A percentile compares a stretch with the other conserved stretches of the same genome.
Evolutionary conservation across 352 stramenopile species (phyloP).

Genomic region (Phytophthora cryptogea): DNA sequence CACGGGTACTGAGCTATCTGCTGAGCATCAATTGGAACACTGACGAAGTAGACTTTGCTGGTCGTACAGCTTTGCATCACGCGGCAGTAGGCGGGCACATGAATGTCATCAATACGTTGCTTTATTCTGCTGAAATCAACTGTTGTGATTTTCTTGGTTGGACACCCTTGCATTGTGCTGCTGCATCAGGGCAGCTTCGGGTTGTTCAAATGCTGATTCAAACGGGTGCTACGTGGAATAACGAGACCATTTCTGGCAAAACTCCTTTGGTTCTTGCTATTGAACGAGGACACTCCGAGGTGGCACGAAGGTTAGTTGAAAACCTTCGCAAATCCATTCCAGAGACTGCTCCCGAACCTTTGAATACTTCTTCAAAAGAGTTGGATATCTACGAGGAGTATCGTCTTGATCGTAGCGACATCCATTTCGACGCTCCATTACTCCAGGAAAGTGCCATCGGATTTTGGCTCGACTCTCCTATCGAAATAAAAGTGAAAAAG

Average conservation of each 20-base stretch:
- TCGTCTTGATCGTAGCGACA: conserved; percentile 6
- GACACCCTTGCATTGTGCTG: conserved; percentile 5
- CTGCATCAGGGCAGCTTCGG: not conserved
- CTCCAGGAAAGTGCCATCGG: not conserved
- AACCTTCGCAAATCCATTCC: not conserved
- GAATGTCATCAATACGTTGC: not conserved
- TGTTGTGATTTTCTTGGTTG: conserved; percentile 7
- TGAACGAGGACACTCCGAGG: conserved; percentile 7
- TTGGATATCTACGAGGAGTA: conserved; percentile 9
- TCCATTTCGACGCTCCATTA: conserved; percentile 9
- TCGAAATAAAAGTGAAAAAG: conserved; percentile 22
- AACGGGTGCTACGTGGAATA: not conserved
- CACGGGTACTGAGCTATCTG: not conserved
- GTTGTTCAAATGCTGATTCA: not conserved
- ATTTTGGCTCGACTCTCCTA: conserved; percentile 10
- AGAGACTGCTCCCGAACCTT: not conserved
- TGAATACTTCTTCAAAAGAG: not conserved
- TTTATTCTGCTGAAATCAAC: conserved; percentile 1
- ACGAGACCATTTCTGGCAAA: conserved; percentile 2
- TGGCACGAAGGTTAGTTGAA: not conserved
- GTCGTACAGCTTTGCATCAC: conserved; percentile 7
- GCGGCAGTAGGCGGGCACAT: conserved; percentile 1
- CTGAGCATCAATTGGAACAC: not conserved
- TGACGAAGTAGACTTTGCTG: not conserved
- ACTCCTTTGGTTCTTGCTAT: conserved; percentile 6